Percentiles rank a stretch among this genome's conserved stretches.
Evolutionary conservation across 2,329 filamentous ascomycete species (phyloP).

Genomic region (Paramyrothecium sp.): DNA sequence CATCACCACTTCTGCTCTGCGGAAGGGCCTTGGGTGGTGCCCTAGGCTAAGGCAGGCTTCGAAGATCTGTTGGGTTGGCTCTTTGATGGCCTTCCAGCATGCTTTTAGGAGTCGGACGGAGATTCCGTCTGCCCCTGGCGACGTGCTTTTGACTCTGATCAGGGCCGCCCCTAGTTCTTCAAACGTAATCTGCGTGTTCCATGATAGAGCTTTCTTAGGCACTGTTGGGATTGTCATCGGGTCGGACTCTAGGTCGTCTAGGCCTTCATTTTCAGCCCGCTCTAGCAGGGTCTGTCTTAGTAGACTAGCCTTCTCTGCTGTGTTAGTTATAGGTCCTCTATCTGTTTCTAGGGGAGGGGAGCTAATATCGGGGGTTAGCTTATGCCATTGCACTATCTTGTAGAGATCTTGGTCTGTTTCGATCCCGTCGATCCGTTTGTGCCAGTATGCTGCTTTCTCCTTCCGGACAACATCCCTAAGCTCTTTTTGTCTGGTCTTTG

Average conservation of each 20-base stretch:
- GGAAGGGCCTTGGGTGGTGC: constrained; percentile 16
- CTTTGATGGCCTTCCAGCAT: constrained; percentile 6
- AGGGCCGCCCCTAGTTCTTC: constrained; percentile 13
- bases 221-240: not conserved
- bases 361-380: constrained; percentile 8
- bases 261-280: constrained; percentile 9
- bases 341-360: constrained; percentile 10
- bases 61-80: constrained; percentile 10
- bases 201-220: constrained; percentile 9
- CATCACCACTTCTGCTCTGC: constrained; percentile 18
- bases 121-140: constrained; percentile 15
- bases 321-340: constrained; percentile 10
- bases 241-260: constrained; percentile 14
- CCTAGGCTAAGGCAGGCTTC: constrained; percentile 11
- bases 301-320: constrained; percentile 14
- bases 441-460: constrained; percentile 10
- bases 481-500: constrained; percentile 6
- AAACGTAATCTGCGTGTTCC: constrained; percentile 7
- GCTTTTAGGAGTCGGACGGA: constrained; percentile 13
- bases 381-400: constrained; percentile 8
- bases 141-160: constrained; percentile 13
- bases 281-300: constrained; percentile 12
- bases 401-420: constrained; percentile 5
- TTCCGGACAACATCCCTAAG: constrained; percentile 8
- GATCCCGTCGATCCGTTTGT: constrained; percentile 10